A percentile compares a stretch with the other conserved stretches of the same genome.
These are phyloP conservation scores for Colletotrichum sublineola DNA, from an alignment of 2,329 filamentous ascomycete species.

Conservation along the genomic window DNA sequence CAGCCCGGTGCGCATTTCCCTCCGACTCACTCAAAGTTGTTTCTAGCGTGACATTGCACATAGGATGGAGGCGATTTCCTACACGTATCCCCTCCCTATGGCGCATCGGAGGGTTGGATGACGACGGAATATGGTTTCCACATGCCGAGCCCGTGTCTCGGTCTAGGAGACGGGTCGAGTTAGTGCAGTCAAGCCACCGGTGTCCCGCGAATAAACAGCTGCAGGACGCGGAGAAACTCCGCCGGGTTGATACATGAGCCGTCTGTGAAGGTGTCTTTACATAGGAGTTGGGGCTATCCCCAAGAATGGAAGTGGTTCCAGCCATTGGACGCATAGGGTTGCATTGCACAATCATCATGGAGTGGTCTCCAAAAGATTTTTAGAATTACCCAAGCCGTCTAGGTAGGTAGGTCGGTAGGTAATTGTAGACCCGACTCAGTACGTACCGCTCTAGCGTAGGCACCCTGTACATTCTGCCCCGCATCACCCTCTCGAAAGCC, in stretches of 20 bases:
- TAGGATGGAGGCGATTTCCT: not conserved
- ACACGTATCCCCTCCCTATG: not conserved
- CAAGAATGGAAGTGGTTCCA: not conserved
- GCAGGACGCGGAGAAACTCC: slow-evolving; percentile 17
- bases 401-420: not conserved
- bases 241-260: not conserved
- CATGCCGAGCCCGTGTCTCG: too few relatives aligned
- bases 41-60: not conserved
- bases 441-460: not conserved
- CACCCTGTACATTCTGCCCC: slow-evolving; percentile 21
- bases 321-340: not conserved
- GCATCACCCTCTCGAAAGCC: slow-evolving; percentile 23
- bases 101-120: not conserved
- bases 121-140: slow-evolving; percentile 10
- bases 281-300: not conserved
- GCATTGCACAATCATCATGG: not conserved
- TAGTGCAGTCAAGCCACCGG: not conserved
- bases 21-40: not conserved
- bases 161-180: not conserved
- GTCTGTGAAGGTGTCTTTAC: not conserved
- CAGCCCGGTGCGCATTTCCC: not conserved
- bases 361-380: not conserved
- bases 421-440: not conserved
- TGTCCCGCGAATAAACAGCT: not conserved
- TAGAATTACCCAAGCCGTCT: not conserved